These are phyloP conservation scores for Chloris gayana DNA, from an alignment of 176 grass and related monocot genomes.

Conservation along the genomic window DNA sequence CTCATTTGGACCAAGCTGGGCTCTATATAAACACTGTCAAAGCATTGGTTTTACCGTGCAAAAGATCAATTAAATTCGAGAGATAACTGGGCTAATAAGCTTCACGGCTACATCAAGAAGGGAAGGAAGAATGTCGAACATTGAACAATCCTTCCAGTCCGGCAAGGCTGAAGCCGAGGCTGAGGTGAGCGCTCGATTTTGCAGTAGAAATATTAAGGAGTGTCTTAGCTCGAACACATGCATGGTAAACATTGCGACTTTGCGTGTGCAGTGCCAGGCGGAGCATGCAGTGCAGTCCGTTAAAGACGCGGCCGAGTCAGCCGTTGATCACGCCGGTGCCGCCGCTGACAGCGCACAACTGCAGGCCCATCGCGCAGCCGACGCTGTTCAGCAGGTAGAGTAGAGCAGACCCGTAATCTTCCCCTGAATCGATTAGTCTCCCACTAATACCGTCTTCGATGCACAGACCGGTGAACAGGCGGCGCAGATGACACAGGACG, in stretches of 20 bases:
- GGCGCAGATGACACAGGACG: not conserved
- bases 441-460: not conserved
- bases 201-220: not conserved
- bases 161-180: conserved; percentile 34
- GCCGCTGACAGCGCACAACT: conserved; percentile 27
- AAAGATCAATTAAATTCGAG: not conserved
- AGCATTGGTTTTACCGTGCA: not conserved
- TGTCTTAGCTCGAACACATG: not conserved
- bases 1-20: not conserved
- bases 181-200: conserved; percentile 7
- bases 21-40: conserved; percentile 10
- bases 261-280: conserved; percentile 5
- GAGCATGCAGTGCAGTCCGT: conserved; percentile 14
- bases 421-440: too few species aligned
- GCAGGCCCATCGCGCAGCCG: conserved; percentile 42
- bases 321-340: conserved; percentile 10
- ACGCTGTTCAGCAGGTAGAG: conserved; percentile 36
- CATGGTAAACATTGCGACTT: not conserved
- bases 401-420: not conserved
- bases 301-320: not conserved
- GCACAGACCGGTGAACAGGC: conserved; percentile 3
- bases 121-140: conserved; percentile 26
- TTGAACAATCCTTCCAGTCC: conserved; percentile 39
- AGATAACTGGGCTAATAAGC: not conserved
- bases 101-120: not conserved